Conservation (phyloP, 805 yeast species). For the Candida rishiriensis region DNA sequence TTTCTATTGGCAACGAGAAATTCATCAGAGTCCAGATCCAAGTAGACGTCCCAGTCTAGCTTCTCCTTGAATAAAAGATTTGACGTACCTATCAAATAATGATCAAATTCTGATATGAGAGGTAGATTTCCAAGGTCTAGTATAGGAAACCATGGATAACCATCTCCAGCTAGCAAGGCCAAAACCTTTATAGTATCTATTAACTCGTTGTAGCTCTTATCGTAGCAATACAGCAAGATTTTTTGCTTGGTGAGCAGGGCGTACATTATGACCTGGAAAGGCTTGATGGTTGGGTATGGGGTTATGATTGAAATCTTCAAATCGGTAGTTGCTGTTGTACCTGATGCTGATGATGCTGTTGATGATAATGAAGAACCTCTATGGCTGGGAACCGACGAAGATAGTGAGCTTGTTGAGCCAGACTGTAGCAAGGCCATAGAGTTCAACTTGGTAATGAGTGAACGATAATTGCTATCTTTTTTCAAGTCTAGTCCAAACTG, state of each 20-base stretch:
- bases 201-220: constrained; percentile 41
- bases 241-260: constrained; percentile 46
- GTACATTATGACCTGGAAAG: constrained; percentile 40
- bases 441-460: constrained; percentile 12
- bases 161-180: constrained; percentile 33
- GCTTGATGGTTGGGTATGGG: constrained; percentile 18
- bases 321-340: background rate
- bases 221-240: constrained; percentile 35
- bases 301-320: constrained; percentile 7
- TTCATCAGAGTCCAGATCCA: constrained; percentile 53
- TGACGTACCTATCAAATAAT: constrained; percentile 61
- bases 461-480: constrained; percentile 22
- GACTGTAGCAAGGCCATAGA: constrained; percentile 3
- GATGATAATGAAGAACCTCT: no score
- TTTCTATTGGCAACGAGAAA: constrained; percentile 26
- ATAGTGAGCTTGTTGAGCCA: background rate
- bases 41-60: constrained; percentile 53
- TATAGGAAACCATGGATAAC: constrained; percentile 38
- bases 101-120: constrained; percentile 36
- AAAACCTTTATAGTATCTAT: constrained; percentile 41
- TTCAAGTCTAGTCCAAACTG: constrained; percentile 30
- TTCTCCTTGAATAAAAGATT: constrained; percentile 59
- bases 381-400: no score
- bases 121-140: constrained; percentile 59
- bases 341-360: no score